Conservation (phyloP, 2,329 filamentous ascomycete genomes). For the Diaporthe ampelina region DNA sequence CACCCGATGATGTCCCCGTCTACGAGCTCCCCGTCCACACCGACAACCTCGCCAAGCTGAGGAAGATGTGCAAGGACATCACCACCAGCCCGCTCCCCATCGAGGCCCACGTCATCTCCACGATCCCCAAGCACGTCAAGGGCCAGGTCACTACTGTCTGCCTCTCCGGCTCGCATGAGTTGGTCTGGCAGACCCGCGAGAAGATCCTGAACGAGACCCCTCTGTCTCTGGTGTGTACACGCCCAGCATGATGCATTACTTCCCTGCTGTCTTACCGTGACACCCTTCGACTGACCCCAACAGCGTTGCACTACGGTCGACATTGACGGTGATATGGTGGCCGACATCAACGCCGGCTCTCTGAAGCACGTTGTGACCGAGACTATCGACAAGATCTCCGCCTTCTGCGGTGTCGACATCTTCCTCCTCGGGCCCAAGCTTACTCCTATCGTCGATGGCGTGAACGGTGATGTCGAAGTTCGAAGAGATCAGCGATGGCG, state of each 20-base stretch:
- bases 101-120: slow-evolving; percentile 87
- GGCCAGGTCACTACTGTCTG: slow-evolving; percentile 88
- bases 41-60: slow-evolving; percentile 85
- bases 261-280: slow-evolving; percentile 49
- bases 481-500: slow-evolving; percentile 92
- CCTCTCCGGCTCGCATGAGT: slow-evolving; percentile 87
- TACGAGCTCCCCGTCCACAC: slow-evolving; percentile 94
- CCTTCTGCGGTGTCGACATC: slow-evolving; percentile 94
- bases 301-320: slow-evolving; percentile 95
- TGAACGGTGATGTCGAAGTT: slow-evolving; percentile 84
- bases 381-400: slow-evolving; percentile 88
- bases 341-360: slow-evolving; percentile 76
- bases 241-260: slow-evolving; percentile 35
- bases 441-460: slow-evolving; percentile 79
- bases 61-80: slow-evolving; percentile 85
- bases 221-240: slow-evolving; percentile 83
- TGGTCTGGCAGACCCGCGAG: slow-evolving; percentile 90
- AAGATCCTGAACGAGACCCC: slow-evolving; percentile 93
- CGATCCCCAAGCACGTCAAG: slow-evolving; percentile 80
- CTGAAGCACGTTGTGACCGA: slow-evolving; percentile 83
- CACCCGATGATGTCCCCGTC: slow-evolving; percentile 85
- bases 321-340: slow-evolving; percentile 90
- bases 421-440: slow-evolving; percentile 94
- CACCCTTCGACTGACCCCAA: slow-evolving; percentile 36
- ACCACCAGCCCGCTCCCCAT: slow-evolving; percentile 78